phyloP scores from a whole-genome alignment of 192 early-diverging fungal genomes.

The Phlyctochytrium arcticum region DNA sequence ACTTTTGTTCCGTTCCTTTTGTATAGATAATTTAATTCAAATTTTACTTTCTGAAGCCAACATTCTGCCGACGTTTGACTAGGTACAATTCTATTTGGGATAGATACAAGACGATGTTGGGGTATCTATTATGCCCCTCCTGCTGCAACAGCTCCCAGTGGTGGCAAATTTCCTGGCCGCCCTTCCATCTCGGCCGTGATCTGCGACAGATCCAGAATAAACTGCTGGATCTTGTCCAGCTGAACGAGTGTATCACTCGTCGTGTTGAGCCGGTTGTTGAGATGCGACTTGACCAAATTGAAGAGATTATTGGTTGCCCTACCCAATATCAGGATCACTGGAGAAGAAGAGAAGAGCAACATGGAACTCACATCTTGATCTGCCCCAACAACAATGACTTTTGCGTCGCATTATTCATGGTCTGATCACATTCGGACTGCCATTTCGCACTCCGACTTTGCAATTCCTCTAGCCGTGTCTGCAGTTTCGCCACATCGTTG shows the following conservation, averaged over 20 bases:
- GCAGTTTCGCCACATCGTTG: slow-evolving; percentile 59
- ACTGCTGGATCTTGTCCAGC: slow-evolving; percentile 62
- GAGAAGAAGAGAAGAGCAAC: slow-evolving; percentile 1
- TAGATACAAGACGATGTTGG: too few relatives aligned
- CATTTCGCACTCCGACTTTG: slow-evolving; percentile 42
- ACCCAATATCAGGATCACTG: neutral
- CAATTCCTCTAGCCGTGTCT: slow-evolving; percentile 52
- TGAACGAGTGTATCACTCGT: slow-evolving; percentile 45
- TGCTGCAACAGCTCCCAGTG: too few relatives aligned
- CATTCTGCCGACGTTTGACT: too few relatives aligned
- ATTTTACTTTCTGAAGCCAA: too few relatives aligned
- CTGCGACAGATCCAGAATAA: slow-evolving; percentile 35
- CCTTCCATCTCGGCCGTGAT: slow-evolving; percentile 22
- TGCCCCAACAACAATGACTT: slow-evolving; percentile 56
- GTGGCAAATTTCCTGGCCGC: too few relatives aligned
- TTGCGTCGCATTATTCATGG: slow-evolving; percentile 49
- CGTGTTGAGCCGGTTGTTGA: slow-evolving; percentile 47
- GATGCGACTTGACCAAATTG: slow-evolving; percentile 51
- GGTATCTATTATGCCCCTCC: too few relatives aligned
- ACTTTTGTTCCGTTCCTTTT: too few relatives aligned
- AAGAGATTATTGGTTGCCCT: slow-evolving; percentile 62
- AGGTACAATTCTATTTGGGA: too few relatives aligned
- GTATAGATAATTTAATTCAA: too few relatives aligned
- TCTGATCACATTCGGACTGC: slow-evolving; percentile 51
- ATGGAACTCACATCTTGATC: slow-evolving; percentile 49